Base-by-base conservation (phyloP, 2,329 filamentous ascomycete genomes). In the Ophiostoma montium region DNA sequence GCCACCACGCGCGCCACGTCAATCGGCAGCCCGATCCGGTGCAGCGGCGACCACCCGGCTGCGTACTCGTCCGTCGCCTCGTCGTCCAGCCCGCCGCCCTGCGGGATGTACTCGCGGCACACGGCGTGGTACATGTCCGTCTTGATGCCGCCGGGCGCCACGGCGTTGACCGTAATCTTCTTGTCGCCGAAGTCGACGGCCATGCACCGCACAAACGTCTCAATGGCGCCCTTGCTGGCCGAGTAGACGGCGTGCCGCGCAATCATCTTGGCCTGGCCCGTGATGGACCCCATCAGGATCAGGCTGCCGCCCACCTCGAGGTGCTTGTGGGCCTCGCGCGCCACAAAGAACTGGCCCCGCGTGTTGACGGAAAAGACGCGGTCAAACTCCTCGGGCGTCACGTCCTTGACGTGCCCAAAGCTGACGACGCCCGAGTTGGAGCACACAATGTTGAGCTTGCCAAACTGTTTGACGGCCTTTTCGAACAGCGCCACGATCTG, bases 251-350 rank as follows among this genome's bases (percentile, higher is more conserved):
- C 52, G 52, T 65, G 63, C 4, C 56, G 53, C 8, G 62, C 62
- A 2, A 64, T 60, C 30, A 51, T 57, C 47, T 60, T 60, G 50
- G 55, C 59, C 43, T 57, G 53, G 33, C 77, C 55, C 3, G 75
- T 76, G 58, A 80, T 81, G 21, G 74, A 78, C 35, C 67, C 71
- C 75, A 79, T 82, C 49, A 82, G 67, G 56, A 82, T 74, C 44
- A 82, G 67, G 13, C 78, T 69, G n/a, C 78, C 78, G 50, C 76
- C 74, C 46, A 76, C 65, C 61, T 76, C 71, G 32, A 82, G 69
- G 60, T 78, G 65, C 62, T 75, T 74, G 68, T 77, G 80, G 18
- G 78, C 77, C 38, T 75, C 72, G 57, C 77, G 74, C 6, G 74
- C 76, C 32, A 80, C 75, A 61, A 80, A 80, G 65, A 78, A 79